Conservation (phyloP, 176 grass and related monocot genomes). For the Juncus effusus region DNA sequence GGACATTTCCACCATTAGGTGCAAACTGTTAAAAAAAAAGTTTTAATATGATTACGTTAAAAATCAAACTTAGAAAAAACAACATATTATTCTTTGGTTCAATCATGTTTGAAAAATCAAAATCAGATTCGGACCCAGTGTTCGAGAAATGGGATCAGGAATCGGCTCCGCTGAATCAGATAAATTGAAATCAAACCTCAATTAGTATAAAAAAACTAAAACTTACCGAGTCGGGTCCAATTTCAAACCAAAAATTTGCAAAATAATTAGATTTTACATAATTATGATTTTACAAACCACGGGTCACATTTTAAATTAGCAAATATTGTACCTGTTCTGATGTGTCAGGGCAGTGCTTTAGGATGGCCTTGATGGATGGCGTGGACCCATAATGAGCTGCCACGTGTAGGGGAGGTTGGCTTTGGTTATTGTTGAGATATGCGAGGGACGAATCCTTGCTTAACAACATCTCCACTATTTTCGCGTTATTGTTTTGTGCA, state of each 20-base stretch:
- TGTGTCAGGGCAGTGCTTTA: constrained; percentile 27
- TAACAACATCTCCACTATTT: constrained; percentile 42
- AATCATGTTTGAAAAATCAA: neutral
- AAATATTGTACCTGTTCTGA: constrained; percentile 18
- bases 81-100: neutral
- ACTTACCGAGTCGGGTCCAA: too few species aligned
- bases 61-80: neutral
- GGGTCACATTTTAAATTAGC: too few species aligned
- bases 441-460: constrained; percentile 30
- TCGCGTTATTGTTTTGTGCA: constrained; percentile 44
- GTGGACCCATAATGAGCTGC: constrained; percentile 28
- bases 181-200: neutral
- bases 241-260: neutral
- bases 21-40: neutral
- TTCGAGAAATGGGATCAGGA: too few species aligned
- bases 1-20: constrained; percentile 13
- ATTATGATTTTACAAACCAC: too few species aligned
- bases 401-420: constrained; percentile 19
- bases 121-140: too few species aligned
- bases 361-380: constrained; percentile 23
- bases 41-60: neutral
- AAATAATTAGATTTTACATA: too few species aligned
- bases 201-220: neutral
- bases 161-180: neutral
- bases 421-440: constrained; percentile 35